Conservation (phyloP, 192 early-diverging fungal genomes). For the Oehlia diaphana region DNA sequence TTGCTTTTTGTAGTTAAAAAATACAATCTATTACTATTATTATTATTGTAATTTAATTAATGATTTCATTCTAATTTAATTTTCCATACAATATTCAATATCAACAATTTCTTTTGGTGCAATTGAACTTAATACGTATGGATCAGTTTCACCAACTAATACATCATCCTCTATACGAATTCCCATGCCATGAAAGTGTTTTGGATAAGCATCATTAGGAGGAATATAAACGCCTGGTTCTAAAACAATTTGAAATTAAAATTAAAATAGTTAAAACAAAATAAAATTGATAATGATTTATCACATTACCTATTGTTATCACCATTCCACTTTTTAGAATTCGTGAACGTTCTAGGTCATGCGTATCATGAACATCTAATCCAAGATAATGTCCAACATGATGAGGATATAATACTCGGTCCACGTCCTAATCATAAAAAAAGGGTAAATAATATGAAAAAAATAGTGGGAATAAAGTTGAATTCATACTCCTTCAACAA, state of each 20-base stretch:
- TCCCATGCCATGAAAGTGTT: slow-evolving; percentile 83
- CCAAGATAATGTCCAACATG: slow-evolving; percentile 95
- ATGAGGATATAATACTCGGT: slow-evolving; percentile 83
- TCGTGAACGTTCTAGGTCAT: slow-evolving; percentile 69
- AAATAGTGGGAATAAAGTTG: background rate
- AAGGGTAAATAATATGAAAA: background rate
- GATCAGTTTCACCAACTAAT: slow-evolving; percentile 68
- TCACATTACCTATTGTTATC: slow-evolving; percentile 74
- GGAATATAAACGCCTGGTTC: slow-evolving; percentile 97
- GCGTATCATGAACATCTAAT: slow-evolving; percentile 92
- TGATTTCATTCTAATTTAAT: background rate
- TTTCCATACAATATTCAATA: slow-evolving; percentile 59
- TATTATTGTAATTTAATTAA: background rate
- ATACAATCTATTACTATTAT: background rate
- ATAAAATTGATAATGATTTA: background rate
- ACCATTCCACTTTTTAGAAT: slow-evolving; percentile 80
- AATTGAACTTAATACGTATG: slow-evolving; percentile 67
- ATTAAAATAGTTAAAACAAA: background rate
- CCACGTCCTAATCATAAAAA: slow-evolving; percentile 61
- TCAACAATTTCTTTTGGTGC: slow-evolving; percentile 89
- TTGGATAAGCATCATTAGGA: slow-evolving; percentile 67
- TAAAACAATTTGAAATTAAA: background rate
- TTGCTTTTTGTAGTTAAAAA: background rate
- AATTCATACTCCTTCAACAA: slow-evolving; percentile 49
- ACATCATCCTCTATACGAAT: slow-evolving; percentile 98